A percentile compares a stretch with the other conserved stretches of the same genome.
These are phyloP conservation scores for Groenewaldozyma auringiensis DNA, from an alignment of 1,139 yeast genomes.

Conservation along the genomic window DNA sequence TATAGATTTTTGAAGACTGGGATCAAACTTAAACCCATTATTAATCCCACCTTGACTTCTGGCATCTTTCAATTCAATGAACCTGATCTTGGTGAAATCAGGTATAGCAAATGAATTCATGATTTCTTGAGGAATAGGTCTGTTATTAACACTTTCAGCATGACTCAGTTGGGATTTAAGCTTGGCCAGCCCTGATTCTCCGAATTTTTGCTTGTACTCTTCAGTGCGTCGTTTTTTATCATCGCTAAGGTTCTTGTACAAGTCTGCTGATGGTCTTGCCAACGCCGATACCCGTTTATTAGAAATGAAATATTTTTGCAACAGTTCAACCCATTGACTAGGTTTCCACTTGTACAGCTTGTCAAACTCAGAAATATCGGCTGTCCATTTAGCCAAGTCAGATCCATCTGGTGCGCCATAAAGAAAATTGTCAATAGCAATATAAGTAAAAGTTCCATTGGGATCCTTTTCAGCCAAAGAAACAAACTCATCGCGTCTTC, in stretches of 20 bases:
- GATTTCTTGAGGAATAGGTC: slow-evolving; percentile 64
- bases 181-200: slow-evolving; percentile 51
- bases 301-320: slow-evolving; percentile 48
- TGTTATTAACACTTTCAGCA: slow-evolving; percentile 65
- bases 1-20: slow-evolving; percentile 25
- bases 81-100: slow-evolving; percentile 65
- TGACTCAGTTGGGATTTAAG: slow-evolving; percentile 44
- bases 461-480: slow-evolving; percentile 62
- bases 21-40: slow-evolving; percentile 15
- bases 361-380: slow-evolving; percentile 55
- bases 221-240: slow-evolving; percentile 45
- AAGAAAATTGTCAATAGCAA: slow-evolving; percentile 69
- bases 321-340: slow-evolving; percentile 58
- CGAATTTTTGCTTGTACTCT: slow-evolving; percentile 46
- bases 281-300: slow-evolving; percentile 67
- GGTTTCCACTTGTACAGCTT: slow-evolving; percentile 51
- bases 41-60: slow-evolving; percentile 24
- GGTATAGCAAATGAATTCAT: slow-evolving; percentile 43
- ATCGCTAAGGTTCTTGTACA: slow-evolving; percentile 47
- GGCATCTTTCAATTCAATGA: slow-evolving; percentile 62
- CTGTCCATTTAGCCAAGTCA: slow-evolving; percentile 48
- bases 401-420: slow-evolving; percentile 64
- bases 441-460: slow-evolving; percentile 45
- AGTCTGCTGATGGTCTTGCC: slow-evolving; percentile 62
- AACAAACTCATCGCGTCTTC: slow-evolving; percentile 55